These are phyloP conservation scores for Sisymbrium irio DNA, from an alignment of 345 rosid species.

Conservation along the genomic window DNA sequence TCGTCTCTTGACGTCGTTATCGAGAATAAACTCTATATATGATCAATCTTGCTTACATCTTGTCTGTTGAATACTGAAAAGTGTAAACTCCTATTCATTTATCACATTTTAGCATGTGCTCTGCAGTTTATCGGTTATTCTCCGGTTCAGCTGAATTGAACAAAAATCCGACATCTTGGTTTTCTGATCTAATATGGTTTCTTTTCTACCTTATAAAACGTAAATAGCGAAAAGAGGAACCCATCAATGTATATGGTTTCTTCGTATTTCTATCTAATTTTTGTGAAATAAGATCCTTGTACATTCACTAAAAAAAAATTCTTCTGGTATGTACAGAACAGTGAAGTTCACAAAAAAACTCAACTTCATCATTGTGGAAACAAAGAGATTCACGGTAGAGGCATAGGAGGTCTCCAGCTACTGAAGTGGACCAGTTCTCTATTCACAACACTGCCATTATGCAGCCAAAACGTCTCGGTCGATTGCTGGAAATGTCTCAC, in stretches of 20 bases:
- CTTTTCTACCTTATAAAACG: not conserved
- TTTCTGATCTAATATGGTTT: not conserved
- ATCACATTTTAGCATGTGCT: too few relatives aligned
- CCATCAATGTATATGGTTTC: not conserved
- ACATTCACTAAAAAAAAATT: not conserved
- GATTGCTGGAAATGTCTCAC: constrained; percentile 90
- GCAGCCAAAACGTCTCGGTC: constrained; percentile 94
- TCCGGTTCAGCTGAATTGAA: too few relatives aligned
- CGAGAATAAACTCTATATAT: too few relatives aligned
- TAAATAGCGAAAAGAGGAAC: not conserved
- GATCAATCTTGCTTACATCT: too few relatives aligned
- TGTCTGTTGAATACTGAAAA: too few relatives aligned
- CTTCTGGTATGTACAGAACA: constrained; percentile 14
- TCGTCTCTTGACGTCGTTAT: too few relatives aligned
- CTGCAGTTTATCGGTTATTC: too few relatives aligned
- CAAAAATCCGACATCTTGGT: too few relatives aligned
- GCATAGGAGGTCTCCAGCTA: constrained; percentile 76
- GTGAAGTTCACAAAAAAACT: not conserved
- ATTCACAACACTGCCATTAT: constrained; percentile 65
- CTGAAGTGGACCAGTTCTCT: constrained; percentile 66
- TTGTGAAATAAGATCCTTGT: not conserved
- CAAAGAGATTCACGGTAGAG: constrained; percentile 48
- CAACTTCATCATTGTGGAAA: not conserved
- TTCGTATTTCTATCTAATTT: not conserved
- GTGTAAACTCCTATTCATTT: too few relatives aligned